phyloP scores from a whole-genome alignment of 2,329 filamentous ascomycete genomes.

The Fusarium papillatum region DNA sequence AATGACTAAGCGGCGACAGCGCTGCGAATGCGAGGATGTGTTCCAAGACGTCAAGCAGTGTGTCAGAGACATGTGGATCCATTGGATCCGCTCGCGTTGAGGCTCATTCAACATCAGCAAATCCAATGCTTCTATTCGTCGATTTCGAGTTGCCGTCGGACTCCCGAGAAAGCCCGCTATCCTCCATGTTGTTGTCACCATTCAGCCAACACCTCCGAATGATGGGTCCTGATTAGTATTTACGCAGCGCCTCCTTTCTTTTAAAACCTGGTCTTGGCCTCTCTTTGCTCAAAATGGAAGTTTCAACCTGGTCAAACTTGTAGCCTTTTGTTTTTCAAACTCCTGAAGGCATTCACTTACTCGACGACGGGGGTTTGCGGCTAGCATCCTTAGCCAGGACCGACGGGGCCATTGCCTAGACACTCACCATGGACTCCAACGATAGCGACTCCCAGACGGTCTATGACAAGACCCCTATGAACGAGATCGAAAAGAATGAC shows the following conservation, averaged over 20 bases:
- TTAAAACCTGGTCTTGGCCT: conserved; percentile 2
- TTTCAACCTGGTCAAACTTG: not conserved
- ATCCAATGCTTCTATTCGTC: conserved; percentile 2
- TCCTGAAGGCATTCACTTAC: not conserved
- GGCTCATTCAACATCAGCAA: not conserved
- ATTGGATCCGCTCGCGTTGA: conserved; percentile 6
- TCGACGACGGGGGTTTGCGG: conserved; percentile 1
- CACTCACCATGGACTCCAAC: conserved; percentile 45
- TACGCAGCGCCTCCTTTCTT: not conserved
- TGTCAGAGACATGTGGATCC: conserved; percentile 9
- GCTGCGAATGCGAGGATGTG: conserved; percentile 4
- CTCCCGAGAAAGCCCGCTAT: conserved; percentile 15
- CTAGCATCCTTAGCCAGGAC: conserved; percentile 18
- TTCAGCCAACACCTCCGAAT: not conserved
- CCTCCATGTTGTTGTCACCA: conserved; percentile 1
- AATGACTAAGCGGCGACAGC: conserved; percentile 10
- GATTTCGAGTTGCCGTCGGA: conserved; percentile 7
- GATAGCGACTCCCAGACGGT: conserved; percentile 41
- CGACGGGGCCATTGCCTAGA: conserved; percentile 4
- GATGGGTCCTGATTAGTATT: not conserved
- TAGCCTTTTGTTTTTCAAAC: not conserved
- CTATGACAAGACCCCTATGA: conserved; percentile 32
- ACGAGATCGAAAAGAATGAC: conserved; percentile 22
- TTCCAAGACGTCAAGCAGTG: not conserved
- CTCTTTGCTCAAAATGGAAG: not conserved